Evolutionary conservation across 2,329 filamentous ascomycete species (phyloP), one percentile per base, ranked within the genome.

Genomic region (Ophidiomyces ophidiicola): DNA sequence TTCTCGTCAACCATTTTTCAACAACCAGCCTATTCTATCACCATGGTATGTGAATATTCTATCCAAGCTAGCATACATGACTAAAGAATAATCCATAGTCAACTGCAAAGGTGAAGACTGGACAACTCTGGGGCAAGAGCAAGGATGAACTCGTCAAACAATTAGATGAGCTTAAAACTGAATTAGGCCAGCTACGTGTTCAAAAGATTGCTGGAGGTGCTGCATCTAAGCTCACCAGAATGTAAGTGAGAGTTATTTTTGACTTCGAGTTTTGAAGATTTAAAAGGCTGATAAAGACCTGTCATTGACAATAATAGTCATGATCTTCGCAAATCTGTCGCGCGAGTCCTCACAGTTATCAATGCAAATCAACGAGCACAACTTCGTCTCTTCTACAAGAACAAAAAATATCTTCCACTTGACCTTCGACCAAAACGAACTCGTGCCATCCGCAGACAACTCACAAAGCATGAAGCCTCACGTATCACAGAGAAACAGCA

Each of bases 271-370:
- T 6, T 31, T 14, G 19, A 23, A 32, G 11, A 28, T 17, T 7
- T 11, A 6, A 6, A n/a, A n/a, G 30, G 21, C 31, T 20, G 23
- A 41, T 17, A 5, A 17, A 21, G 5, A 20, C 3, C 30, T 23
- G 10, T 40, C 24, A 7, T 14, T 10, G 30, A 19, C 19, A 11
- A 15, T 4, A 26, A 55, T 58, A 94, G 87, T 72, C 85, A 94
- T 76, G 92, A 98, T 69, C 77, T 98, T 67, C 87, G 90, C 76
- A 98, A 98, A 79, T 94, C 87, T 53, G 94, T 98, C 70, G 92
- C 90, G 63, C 87, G 88, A 64, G 84, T 94, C 70, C 80, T 98
- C 60, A 98, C 90, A 69, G 78, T 98, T 74, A 94, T 98, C 80
- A 98, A 96, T 78, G 82, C 86, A 71, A 96, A 93, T 79, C 90